phyloP scores from a whole-genome alignment of 179 eudicot genomes.

The Nepenthes alata region DNA sequence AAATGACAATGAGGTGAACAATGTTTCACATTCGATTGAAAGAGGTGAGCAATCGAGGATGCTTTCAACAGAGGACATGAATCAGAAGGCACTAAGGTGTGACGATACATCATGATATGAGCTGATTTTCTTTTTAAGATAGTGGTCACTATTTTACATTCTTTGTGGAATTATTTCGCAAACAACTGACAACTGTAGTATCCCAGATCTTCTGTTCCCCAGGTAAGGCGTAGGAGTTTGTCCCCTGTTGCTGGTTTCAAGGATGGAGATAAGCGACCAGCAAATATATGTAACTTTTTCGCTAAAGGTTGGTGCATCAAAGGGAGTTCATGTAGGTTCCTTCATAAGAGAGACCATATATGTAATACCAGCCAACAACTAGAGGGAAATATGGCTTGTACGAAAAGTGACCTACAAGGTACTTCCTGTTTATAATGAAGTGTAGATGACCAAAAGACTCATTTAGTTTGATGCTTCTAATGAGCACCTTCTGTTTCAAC shows the following conservation, averaged over 20 bases:
- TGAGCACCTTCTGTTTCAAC: conserved; percentile 25
- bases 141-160: conserved; percentile 6
- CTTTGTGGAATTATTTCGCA: conserved; percentile 8
- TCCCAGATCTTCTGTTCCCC: conserved; percentile 46
- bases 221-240: conserved; percentile 47
- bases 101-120: not conserved
- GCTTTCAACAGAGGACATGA: conserved; percentile 27
- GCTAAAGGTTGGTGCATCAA: conserved; percentile 96
- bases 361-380: conserved; percentile 19
- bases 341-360: conserved; percentile 44
- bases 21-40: conserved; percentile 9
- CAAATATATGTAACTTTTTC: conserved; percentile 55
- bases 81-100: conserved; percentile 42
- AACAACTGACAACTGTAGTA: conserved; percentile 23
- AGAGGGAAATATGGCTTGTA: conserved; percentile 23
- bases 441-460: conserved; percentile 7
- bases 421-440: conserved; percentile 14
- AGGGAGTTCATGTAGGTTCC: conserved; percentile 80
- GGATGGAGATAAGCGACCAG: conserved; percentile 45
- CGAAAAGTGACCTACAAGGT: conserved; percentile 38
- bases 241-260: conserved; percentile 33
- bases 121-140: conserved; percentile 5
- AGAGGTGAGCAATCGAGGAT: conserved; percentile 16
- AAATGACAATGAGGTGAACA: conserved; percentile 15
- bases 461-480: conserved; percentile 14